A percentile compares a stretch with the other conserved stretches of the same genome.
phyloP scores from a whole-genome alignment of 2,329 filamentous ascomycete genomes.

The Xylariaceae sp. region DNA sequence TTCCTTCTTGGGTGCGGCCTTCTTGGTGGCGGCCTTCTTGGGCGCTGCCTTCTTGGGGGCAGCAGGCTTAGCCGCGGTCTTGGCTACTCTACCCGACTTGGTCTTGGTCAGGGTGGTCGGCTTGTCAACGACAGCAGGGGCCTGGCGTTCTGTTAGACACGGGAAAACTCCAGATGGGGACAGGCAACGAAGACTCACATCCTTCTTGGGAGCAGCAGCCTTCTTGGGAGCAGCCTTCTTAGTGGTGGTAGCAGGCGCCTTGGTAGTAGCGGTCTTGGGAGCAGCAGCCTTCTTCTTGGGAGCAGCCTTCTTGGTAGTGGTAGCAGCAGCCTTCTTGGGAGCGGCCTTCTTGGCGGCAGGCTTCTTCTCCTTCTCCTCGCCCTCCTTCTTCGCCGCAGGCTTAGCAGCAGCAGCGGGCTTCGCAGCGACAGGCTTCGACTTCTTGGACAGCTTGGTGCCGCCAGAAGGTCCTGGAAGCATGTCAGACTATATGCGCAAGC shows the following conservation, averaged over 20 bases:
- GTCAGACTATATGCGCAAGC: not conserved
- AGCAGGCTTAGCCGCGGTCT: conserved; percentile 48
- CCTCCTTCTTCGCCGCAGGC: conserved; percentile 25
- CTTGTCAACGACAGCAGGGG: conserved; percentile 37
- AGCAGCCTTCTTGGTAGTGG: conserved; percentile 30
- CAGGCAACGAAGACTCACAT: conserved; percentile 24
- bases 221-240: conserved; percentile 31
- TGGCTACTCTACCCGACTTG: conserved; percentile 79
- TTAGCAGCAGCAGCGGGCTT: conserved; percentile 25
- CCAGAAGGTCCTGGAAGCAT: conserved; percentile 63
- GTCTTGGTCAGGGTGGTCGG: conserved; percentile 46
- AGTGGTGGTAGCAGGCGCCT: too few species aligned
- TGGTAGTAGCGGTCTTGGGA: conserved; percentile 33
- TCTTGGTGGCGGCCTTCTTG: conserved; percentile 33
- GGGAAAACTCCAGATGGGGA: conserved; percentile 3
- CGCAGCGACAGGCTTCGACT: conserved; percentile 42
- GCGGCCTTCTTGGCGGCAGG: conserved; percentile 30
- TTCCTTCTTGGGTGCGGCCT: conserved; percentile 35
- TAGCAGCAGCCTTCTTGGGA: too few species aligned
- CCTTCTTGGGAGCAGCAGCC: conserved; percentile 37
- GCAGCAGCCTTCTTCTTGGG: conserved; percentile 34
- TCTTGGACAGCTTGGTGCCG: conserved; percentile 88
- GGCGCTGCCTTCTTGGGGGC: conserved; percentile 37
- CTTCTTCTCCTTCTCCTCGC: conserved; percentile 25
- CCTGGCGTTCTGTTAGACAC: too few species aligned